Evolutionary conservation across 176 grass and related monocot genomes (phyloP).

Genomic region (Carex myosuroides): DNA sequence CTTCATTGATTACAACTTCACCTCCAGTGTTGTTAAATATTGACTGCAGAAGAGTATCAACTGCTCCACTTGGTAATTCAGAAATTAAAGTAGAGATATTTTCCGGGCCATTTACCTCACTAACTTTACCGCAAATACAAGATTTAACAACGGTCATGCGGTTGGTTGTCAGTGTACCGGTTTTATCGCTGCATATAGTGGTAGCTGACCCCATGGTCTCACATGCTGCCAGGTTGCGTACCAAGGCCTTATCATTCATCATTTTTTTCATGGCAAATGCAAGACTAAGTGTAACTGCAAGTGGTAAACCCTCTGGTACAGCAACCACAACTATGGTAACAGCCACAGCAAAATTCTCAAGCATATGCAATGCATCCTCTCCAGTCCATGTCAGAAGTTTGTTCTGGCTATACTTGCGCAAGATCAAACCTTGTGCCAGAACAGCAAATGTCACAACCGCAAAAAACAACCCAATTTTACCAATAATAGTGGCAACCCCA

Average conservation of each 20-base stretch:
- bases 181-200: conserved; percentile 96
- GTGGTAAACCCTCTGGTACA: conserved; percentile 92
- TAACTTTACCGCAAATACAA: conserved; percentile 65
- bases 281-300: conserved; percentile 91
- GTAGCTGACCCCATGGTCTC: conserved; percentile 98
- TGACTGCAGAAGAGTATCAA: conserved; percentile 72
- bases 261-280: conserved; percentile 99
- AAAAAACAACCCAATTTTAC: conserved; percentile 87
- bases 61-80: conserved; percentile 49
- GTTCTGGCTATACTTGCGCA: conserved; percentile 40
- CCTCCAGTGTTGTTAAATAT: conserved; percentile 96
- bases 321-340: conserved; percentile 98
- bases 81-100: conserved; percentile 51
- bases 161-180: conserved; percentile 90
- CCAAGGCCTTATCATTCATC: conserved; percentile 98
- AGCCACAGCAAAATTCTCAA: conserved; percentile 93
- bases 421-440: conserved; percentile 57
- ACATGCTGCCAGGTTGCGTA: conserved; percentile 87
- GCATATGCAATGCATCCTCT: conserved; percentile 68
- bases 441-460: conserved; percentile 94
- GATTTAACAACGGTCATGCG: conserved; percentile 94
- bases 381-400: conserved; percentile 61
- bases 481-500: conserved; percentile 64
- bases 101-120: conserved; percentile 40
- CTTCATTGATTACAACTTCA: conserved; percentile 73